A percentile compares a stretch with the other conserved stretches of the same genome.
These are phyloP conservation scores for Calocybe indica DNA, from an alignment of 768 basidiomycete species.

Conservation along the genomic window DNA sequence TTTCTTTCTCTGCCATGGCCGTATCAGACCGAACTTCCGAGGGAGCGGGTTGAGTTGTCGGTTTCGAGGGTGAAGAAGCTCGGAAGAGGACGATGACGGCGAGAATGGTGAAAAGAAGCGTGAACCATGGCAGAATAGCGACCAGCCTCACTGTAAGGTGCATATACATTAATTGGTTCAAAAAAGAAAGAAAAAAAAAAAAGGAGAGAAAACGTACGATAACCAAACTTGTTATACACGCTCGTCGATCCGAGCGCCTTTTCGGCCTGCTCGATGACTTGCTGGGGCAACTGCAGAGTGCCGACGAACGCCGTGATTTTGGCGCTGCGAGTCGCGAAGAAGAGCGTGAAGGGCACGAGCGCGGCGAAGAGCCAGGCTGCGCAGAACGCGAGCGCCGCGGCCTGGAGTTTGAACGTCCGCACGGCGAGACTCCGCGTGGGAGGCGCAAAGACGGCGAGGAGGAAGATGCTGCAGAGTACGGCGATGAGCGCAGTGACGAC, in stretches of 20 bases:
- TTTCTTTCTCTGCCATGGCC: no score
- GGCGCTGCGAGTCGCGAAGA: slow-evolving; percentile 37
- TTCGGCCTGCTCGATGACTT: slow-evolving; percentile 29
- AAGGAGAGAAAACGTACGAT: slow-evolving; percentile 32
- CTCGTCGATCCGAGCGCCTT: slow-evolving; percentile 30
- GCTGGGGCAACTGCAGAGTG: slow-evolving; percentile 26
- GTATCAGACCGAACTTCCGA: neutral
- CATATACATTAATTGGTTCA: neutral
- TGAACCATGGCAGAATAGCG: slow-evolving; percentile 50
- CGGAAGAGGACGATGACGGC: slow-evolving; percentile 28
- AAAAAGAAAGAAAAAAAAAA: neutral
- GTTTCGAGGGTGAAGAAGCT: slow-evolving; percentile 15
- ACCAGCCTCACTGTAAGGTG: slow-evolving; percentile 35
- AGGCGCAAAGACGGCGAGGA: slow-evolving; percentile 14
- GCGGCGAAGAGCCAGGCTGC: slow-evolving; percentile 38
- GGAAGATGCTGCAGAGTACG: slow-evolving; percentile 19
- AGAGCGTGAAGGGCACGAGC: slow-evolving; percentile 12
- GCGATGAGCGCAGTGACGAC: slow-evolving; percentile 26
- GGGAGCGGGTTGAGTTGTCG: neutral
- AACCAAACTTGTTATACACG: slow-evolving; percentile 38
- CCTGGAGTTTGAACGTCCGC: slow-evolving; percentile 28
- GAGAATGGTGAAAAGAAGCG: slow-evolving; percentile 32
- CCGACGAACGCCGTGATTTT: slow-evolving; percentile 37
- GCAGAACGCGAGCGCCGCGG: slow-evolving; percentile 32
- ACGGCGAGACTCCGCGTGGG: slow-evolving; percentile 12